These are phyloP conservation scores for Stagonosporopsis chrysanthemi DNA, from an alignment of 2,329 filamentous ascomycete genomes.

Conservation along the genomic window DNA sequence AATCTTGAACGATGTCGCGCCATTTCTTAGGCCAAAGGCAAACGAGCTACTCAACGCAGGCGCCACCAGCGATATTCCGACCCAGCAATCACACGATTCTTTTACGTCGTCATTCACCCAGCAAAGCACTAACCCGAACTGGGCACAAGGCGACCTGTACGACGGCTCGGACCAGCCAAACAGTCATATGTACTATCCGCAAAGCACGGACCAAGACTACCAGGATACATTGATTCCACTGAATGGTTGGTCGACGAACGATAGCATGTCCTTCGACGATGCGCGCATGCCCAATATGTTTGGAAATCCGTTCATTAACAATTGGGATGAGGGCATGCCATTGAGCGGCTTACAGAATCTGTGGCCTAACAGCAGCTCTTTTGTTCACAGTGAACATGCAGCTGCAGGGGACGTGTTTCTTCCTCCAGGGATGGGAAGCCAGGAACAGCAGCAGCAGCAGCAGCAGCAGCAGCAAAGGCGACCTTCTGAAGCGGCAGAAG, in stretches of 20 bases:
- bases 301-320: conserved; percentile 34
- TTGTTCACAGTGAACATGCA: background rate
- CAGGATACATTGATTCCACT: background rate
- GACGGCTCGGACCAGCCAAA: background rate
- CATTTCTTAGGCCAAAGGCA: conserved; percentile 22
- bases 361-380: conserved; percentile 5
- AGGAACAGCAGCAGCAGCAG: background rate
- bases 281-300: conserved; percentile 9
- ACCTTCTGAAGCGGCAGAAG: background rate
- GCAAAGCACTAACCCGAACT: background rate
- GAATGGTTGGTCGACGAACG: background rate
- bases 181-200: background rate
- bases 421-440: no score
- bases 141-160: background rate
- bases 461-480: background rate
- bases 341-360: conserved; percentile 23
- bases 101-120: background rate
- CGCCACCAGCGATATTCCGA: background rate
- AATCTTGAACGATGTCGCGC: conserved; percentile 26
- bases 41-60: conserved; percentile 22
- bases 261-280: background rate
- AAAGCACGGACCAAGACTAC: background rate
- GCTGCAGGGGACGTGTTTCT: background rate
- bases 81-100: background rate
- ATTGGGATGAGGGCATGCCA: conserved; percentile 29